Evolutionary conservation across 331 rosid genomes (phyloP).

Genomic region (Ulmus americana): DNA sequence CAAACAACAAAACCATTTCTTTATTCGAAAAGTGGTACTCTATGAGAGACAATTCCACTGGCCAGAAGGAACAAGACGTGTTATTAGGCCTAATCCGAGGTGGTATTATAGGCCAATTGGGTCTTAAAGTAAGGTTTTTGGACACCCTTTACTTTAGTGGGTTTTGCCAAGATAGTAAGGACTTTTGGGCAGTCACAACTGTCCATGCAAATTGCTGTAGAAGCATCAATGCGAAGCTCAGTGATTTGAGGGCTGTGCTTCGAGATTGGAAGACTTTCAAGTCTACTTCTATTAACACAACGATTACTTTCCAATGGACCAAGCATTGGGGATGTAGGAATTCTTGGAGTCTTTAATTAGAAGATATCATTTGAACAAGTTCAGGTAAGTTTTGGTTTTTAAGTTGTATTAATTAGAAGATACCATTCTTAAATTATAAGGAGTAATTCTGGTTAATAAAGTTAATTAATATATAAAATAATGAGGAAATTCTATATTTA

Average conservation of each 20-base stretch:
- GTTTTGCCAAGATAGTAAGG: constrained; percentile 61
- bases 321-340: constrained; percentile 36
- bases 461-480: too few relatives aligned
- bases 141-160: constrained; percentile 74
- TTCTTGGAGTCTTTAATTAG: constrained; percentile 43
- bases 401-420: too few relatives aligned
- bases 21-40: constrained; percentile 59
- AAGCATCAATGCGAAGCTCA: constrained; percentile 54
- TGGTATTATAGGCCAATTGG: constrained; percentile 31
- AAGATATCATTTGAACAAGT: not conserved
- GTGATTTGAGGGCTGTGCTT: constrained; percentile 36
- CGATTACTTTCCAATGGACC: constrained; percentile 31
- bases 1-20: constrained; percentile 57
- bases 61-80: constrained; percentile 71
- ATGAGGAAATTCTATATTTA: not conserved
- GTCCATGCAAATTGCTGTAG: constrained; percentile 79
- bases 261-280: constrained; percentile 60
- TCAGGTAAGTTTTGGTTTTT: not conserved
- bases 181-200: constrained; percentile 39
- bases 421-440: too few relatives aligned
- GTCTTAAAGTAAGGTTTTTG: constrained; percentile 49
- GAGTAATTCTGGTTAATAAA: too few relatives aligned
- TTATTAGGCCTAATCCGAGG: constrained; percentile 30
- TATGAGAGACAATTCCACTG: constrained; percentile 43
- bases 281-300: constrained; percentile 6